phyloP scores from a whole-genome alignment of 2,329 filamentous ascomycete genomes.

The Aspergillus sp. region DNA sequence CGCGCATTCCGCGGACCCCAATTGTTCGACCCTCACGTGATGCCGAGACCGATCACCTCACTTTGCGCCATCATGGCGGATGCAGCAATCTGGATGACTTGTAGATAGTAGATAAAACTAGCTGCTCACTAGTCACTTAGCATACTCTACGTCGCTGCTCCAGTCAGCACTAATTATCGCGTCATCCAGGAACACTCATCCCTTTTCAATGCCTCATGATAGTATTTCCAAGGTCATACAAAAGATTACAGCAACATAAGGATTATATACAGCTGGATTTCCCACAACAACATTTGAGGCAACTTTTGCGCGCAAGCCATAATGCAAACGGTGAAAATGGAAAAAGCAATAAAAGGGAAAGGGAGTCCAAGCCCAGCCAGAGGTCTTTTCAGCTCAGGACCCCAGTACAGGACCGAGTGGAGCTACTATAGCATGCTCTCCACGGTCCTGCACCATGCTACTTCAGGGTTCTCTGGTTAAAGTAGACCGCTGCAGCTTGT shows the following conservation, averaged over 20 bases:
- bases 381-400: not conserved
- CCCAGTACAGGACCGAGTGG: not conserved
- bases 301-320: constrained; percentile 20
- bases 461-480: not conserved
- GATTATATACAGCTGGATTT: constrained; percentile 22
- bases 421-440: not conserved
- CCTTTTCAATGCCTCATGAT: constrained; percentile 6
- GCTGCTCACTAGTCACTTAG: not conserved
- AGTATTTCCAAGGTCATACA: constrained; percentile 16
- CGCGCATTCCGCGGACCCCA: not conserved
- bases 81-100: not conserved
- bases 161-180: not conserved
- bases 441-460: not conserved
- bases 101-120: not conserved
- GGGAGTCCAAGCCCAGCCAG: not conserved
- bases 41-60: not conserved
- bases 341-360: constrained; percentile 1
- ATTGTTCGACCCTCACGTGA: constrained; percentile 5
- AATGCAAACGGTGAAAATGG: constrained; percentile 15
- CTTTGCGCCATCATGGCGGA: constrained; percentile 1
- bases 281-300: constrained; percentile 12
- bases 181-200: constrained; percentile 1
- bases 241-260: constrained; percentile 15
- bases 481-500: constrained; percentile 1
- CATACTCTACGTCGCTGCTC: not conserved